Evolutionary conservation across 208 protist species (phyloP), one percentile per base, ranked within the genome.

Genomic region (Trypanosoma melophagium): DNA sequence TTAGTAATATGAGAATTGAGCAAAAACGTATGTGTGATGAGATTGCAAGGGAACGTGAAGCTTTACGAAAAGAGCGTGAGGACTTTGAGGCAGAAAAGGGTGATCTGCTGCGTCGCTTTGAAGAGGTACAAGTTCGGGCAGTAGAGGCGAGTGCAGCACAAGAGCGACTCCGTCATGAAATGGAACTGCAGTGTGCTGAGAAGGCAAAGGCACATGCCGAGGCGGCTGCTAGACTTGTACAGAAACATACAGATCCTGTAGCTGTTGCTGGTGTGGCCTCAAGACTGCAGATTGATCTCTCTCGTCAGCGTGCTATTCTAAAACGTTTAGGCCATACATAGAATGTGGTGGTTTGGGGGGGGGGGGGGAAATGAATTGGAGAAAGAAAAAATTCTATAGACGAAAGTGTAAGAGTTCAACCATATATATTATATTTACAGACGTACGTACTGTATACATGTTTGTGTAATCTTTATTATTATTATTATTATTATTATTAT

Each of bases 71-170:
- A 19, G 87, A 96, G 74, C 83, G 88, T 12, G 62, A 84, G n/a
- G 59, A 74, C 35, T 96, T 96, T 70, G 88, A 94, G 60, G 58
- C 75, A 7, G 90, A 96, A 52, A 94, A 93, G 73, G 71, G 76
- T 38, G 80, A 90, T 60, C 67, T 96, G 14, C 66, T 94, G 51
- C 60, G 51, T 5, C 85, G 83, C 10, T 92, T 94, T 71, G 84
- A 89, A 35, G 65, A 87, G 0, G 56, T 96, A 22, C 79, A 80
- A 31, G 72, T 64, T 28, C 83, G 83, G 19, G 91, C 91, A 1
- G 86, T 91, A 57, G 88, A 93, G 28, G 81, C 85, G 16, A 73
- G 76, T 8, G 69, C 63, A 5, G 68, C 74, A 31, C 76, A 94
- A 51, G 77, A 92, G 24, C 76, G 76, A n/a, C 59, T 92, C 42